Evolutionary conservation across 495 filamentous ascomycete species (phyloP), one percentile per base, ranked within the genome.

Genomic region (Chaetomium tenue): DNA sequence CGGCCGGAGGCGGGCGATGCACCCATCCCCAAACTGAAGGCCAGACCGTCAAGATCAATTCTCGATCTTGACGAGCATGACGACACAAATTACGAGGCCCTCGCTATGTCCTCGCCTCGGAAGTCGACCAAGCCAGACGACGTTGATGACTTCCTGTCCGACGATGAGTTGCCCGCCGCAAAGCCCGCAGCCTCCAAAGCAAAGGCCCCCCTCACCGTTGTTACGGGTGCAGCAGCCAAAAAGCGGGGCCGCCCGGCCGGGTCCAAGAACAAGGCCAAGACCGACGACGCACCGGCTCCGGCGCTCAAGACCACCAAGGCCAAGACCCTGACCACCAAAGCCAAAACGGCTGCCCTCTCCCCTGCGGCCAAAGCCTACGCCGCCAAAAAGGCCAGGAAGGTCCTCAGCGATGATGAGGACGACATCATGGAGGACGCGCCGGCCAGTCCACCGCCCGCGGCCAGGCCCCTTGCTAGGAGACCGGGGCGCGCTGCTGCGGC

Each of bases 81-180:
- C 66, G 89, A 93, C 69, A 97, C 92, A 9, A 90, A 97, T 70
- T 97, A 95, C 78, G 90, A 89, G 75, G 89, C 87, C 74, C 83
- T 97, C 40, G 84, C 91, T 42, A 81, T 77, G 71, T 79, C 81
- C 12, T 83, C 81, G 4, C 81, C 82, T 4, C 73, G 76, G 18
- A 84, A 84, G 66, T 70, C 74, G 20, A 58, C 84, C 77, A 73
- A 88, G 79, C 60, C 84, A 71, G 83, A 79, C 77, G 87, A 81
- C 76, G 78, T 78, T 56, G 86, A 92, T 23, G 82, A 82, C 28
- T 81, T 86, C 71, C 63, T 86, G 4, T 86, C 88, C 0, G 88
- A 89, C 53, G 86, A 88, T 16, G 82, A 88, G 40, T 61, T 78
- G 5, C 67, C 77, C 0, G 65, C 73, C 2, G 47, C 75, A 20